These are phyloP conservation scores for Termitomyces sp. DNA, from an alignment of 768 basidiomycete genomes.

Conservation along the genomic window DNA sequence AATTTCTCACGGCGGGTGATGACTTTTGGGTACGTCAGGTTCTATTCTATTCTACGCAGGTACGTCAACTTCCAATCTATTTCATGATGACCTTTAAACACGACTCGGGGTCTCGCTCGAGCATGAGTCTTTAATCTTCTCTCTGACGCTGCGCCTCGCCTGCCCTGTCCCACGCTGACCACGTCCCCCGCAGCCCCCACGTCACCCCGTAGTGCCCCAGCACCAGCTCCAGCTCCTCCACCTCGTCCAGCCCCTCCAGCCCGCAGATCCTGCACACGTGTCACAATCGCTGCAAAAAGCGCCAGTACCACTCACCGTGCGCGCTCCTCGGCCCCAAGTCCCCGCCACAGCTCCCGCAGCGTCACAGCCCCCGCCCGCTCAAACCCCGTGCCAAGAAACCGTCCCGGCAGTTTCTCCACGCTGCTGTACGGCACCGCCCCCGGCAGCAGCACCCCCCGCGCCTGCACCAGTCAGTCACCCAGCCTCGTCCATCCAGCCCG, in stretches of 20 bases:
- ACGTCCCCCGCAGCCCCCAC: conserved; percentile 53
- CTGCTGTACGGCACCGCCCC: conserved; percentile 66
- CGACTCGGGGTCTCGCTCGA: neutral
- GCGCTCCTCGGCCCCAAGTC: conserved; percentile 30
- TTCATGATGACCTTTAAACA: neutral
- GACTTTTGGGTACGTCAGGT: no score
- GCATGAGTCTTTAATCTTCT: conserved; percentile 14
- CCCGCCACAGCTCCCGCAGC: conserved; percentile 64
- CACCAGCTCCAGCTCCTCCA: conserved; percentile 92
- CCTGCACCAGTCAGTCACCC: conserved; percentile 32
- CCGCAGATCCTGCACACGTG: conserved; percentile 12
- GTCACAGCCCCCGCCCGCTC: conserved; percentile 52
- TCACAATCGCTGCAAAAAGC: no score
- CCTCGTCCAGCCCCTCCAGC: conserved; percentile 88
- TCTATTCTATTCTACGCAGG: neutral
- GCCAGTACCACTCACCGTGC: neutral
- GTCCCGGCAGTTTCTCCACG: conserved; percentile 47
- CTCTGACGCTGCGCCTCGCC: conserved; percentile 21
- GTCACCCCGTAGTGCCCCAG: conserved; percentile 86
- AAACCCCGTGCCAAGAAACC: conserved; percentile 63
- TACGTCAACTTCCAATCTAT: neutral
- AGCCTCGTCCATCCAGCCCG: no score
- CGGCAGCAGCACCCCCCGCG: conserved; percentile 70
- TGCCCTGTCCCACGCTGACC: no score
- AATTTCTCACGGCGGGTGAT: conserved; percentile 14